phyloP scores from a whole-genome alignment of 148 eudicot genomes.

The Agrostemma githago region DNA sequence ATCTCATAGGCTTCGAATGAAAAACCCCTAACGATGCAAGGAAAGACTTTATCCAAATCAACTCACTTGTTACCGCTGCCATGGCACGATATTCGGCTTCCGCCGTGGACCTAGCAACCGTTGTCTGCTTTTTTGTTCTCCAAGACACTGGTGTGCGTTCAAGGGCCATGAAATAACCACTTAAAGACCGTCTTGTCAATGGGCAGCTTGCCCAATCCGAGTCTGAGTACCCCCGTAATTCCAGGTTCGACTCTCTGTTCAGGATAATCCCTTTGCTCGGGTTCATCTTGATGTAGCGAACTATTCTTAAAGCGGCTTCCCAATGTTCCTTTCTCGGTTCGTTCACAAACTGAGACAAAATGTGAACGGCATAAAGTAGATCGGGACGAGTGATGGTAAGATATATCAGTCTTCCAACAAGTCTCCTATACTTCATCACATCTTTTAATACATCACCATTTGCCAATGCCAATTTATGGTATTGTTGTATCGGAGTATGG shows the following conservation, averaged over 20 bases:
- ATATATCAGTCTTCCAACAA: not conserved
- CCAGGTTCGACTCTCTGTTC: not conserved
- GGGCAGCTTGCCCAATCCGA: not conserved
- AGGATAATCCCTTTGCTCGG: not conserved
- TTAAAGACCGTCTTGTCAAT: no score
- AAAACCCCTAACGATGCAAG: no score
- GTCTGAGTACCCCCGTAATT: not conserved
- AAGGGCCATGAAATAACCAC: constrained; percentile 10
- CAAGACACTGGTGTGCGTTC: constrained; percentile 13
- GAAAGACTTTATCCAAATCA: not conserved
- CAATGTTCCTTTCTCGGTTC: not conserved
- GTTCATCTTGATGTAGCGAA: not conserved
- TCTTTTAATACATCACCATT: not conserved
- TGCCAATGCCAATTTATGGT: not conserved
- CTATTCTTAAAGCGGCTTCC: not conserved
- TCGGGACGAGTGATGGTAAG: not conserved
- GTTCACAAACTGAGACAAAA: not conserved
- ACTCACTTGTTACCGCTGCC: not conserved
- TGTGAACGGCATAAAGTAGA: not conserved
- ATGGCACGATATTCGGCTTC: not conserved
- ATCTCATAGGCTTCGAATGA: no score
- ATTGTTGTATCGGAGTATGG: not conserved
- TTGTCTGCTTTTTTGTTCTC: constrained; percentile 14
- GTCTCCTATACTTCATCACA: not conserved
- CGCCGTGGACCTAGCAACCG: not conserved